Evolutionary conservation across 768 basidiomycete species (phyloP).

Genomic region (Lactifluus hygrophoroides): DNA sequence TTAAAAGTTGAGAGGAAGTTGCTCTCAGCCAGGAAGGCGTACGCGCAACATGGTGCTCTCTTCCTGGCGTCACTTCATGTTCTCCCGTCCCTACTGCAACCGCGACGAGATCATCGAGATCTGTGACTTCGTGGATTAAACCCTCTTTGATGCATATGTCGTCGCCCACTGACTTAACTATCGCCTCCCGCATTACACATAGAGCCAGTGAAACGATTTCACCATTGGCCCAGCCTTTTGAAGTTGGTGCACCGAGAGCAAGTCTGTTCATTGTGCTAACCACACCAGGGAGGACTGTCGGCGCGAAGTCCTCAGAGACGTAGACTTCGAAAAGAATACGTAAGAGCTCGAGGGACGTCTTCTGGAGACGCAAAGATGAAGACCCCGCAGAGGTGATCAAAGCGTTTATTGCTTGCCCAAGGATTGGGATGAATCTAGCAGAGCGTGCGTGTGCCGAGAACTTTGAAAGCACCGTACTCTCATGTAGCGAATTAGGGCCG

Average conservation of each 20-base stretch:
- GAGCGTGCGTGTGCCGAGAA: slow-evolving; percentile 35
- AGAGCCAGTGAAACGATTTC: slow-evolving; percentile 55
- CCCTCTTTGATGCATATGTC: slow-evolving; percentile 56
- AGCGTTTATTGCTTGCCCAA: slow-evolving; percentile 76
- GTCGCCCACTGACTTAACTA: slow-evolving; percentile 57
- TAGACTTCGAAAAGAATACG: slow-evolving; percentile 42
- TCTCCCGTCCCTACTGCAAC: slow-evolving; percentile 19
- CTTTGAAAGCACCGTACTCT: slow-evolving; percentile 30
- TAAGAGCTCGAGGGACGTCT: slow-evolving; percentile 50
- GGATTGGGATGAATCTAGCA: slow-evolving; percentile 55
- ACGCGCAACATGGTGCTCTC: slow-evolving; percentile 3
- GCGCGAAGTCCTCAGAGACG: slow-evolving; percentile 43
- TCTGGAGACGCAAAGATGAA: slow-evolving; percentile 51
- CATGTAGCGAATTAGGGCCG: slow-evolving; percentile 25
- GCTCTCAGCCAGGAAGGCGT: slow-evolving; percentile 69
- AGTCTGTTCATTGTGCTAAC: slow-evolving; percentile 71
- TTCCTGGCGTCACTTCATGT: background rate
- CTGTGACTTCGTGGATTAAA: slow-evolving; percentile 41
- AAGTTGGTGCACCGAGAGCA: slow-evolving; percentile 43
- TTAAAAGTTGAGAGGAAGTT: slow-evolving; percentile 74
- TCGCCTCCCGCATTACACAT: slow-evolving; percentile 43
- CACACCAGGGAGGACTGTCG: slow-evolving; percentile 76
- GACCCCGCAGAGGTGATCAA: slow-evolving; percentile 56
- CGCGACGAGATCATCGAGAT: slow-evolving; percentile 55
- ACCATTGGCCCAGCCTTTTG: slow-evolving; percentile 66